Evolutionary conservation across 73 alveolate species (phyloP).

Genomic region (Tetrahymena borealis): DNA sequence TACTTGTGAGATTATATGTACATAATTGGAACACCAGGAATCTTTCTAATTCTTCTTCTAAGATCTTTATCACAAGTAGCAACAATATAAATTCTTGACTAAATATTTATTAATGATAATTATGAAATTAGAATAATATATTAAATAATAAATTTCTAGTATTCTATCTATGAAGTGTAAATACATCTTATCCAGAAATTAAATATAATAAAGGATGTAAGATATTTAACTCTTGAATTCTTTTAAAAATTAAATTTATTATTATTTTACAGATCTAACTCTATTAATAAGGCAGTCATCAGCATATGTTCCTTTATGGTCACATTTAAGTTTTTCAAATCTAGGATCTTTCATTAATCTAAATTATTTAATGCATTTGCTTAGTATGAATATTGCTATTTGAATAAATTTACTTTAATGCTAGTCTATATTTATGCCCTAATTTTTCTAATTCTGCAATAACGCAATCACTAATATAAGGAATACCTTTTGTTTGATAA

Average conservation of each 20-base stretch:
- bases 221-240: background rate
- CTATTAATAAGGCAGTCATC: conserved; percentile 98
- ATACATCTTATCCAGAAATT: too few relatives aligned
- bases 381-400: background rate
- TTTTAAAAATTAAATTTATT: background rate
- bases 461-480: conserved; percentile 98
- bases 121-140: too few relatives aligned
- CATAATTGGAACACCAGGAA: conserved; percentile 99
- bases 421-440: conserved; percentile 96
- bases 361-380: too few relatives aligned
- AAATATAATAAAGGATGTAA: background rate
- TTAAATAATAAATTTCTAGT: too few relatives aligned
- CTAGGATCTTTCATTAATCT: conserved; percentile 92
- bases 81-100: conserved; percentile 93
- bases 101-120: background rate
- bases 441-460: conserved; percentile 97
- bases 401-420: conserved; percentile 43
- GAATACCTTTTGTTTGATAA: conserved; percentile 53
- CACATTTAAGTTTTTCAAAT: conserved; percentile 91
- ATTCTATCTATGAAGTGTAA: too few relatives aligned
- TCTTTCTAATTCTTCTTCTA: conserved; percentile 91
- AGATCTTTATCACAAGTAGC: conserved; percentile 98
- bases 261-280: conserved; percentile 35
- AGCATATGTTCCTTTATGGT: conserved; percentile 99
- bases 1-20: conserved; percentile 93